phyloP scores from a whole-genome alignment of 192 early-diverging fungal genomes.

The Chytriomyces sp. region DNA sequence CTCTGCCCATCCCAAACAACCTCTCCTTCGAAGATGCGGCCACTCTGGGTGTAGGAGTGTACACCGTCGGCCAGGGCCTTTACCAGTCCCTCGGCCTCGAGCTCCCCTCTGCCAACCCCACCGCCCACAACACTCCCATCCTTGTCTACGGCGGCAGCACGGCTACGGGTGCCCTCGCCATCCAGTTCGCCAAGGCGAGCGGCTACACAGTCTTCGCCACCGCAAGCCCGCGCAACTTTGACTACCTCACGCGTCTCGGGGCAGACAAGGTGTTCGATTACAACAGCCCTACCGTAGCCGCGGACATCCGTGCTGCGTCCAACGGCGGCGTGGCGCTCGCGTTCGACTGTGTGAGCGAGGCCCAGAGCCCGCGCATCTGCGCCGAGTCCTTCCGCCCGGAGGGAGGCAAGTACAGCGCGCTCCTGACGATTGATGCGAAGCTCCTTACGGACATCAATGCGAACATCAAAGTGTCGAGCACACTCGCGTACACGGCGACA shows the following conservation, averaged over 20 bases:
- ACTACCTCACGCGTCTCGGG: background rate
- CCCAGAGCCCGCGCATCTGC: constrained; percentile 2
- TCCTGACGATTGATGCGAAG: background rate
- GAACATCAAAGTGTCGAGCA: constrained; percentile 7
- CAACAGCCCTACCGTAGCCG: constrained; percentile 1
- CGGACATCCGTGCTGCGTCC: background rate
- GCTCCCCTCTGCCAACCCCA: constrained; percentile 11
- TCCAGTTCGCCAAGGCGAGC: background rate
- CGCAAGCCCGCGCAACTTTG: background rate
- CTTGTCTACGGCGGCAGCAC: constrained; percentile 41
- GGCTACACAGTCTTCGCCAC: background rate
- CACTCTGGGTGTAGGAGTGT: constrained; percentile 31
- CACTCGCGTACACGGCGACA: constrained; percentile 34
- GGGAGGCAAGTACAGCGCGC: background rate
- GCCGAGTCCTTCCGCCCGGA: constrained; percentile 10
- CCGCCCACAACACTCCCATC: constrained; percentile 12
- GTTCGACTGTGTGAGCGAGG: constrained; percentile 27
- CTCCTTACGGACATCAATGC: background rate
- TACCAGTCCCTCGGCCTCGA: constrained; percentile 32
- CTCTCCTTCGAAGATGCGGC: constrained; percentile 34
- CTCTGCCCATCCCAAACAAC: constrained; percentile 23
- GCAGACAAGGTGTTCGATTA: constrained; percentile 2
- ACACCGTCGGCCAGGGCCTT: constrained; percentile 31
- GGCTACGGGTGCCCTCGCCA: constrained; percentile 5
- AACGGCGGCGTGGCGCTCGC: constrained; percentile 20